Conservation (phyloP, 2,329 filamentous ascomycete genomes). For the Purpureocillium lavendulum region DNA sequence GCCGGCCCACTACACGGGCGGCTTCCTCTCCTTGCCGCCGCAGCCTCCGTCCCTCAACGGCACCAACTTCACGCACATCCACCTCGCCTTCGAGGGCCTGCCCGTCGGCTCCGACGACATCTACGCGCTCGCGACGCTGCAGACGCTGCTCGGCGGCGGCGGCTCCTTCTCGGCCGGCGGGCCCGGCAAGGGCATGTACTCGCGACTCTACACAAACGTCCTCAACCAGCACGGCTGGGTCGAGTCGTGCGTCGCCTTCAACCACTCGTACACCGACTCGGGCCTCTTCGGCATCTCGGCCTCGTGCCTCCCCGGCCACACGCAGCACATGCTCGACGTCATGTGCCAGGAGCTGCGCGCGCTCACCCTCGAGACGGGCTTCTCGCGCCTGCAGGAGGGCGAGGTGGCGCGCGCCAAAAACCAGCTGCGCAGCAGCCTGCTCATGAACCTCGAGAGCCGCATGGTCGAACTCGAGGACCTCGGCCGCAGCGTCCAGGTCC, state of each 20-base stretch:
- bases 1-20: conserved; percentile 83
- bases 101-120: conserved; percentile 88
- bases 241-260: conserved; percentile 91
- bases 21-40: conserved; percentile 77
- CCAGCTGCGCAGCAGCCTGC: conserved; percentile 76
- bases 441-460: conserved; percentile 95
- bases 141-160: conserved; percentile 90
- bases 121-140: conserved; percentile 89
- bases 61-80: conserved; percentile 81
- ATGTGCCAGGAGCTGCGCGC: conserved; percentile 85
- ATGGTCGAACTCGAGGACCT: conserved; percentile 98
- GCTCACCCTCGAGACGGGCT: conserved; percentile 69
- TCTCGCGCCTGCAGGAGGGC: conserved; percentile 57
- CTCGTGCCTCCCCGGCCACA: conserved; percentile 71
- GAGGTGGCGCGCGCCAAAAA: conserved; percentile 96
- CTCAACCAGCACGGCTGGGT: conserved; percentile 98
- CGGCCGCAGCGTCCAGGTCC: conserved; percentile 91
- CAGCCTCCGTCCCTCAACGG: conserved; percentile 72
- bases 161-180: conserved; percentile 96
- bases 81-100: conserved; percentile 90
- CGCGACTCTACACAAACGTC: conserved; percentile 92
- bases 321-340: conserved; percentile 80
- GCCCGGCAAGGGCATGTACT: conserved; percentile 98
- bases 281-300: conserved; percentile 92
- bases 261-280: conserved; percentile 93